Evolutionary conservation across 2,329 filamentous ascomycete genomes (phyloP).

Genomic region (Rutstroemia sp.): DNA sequence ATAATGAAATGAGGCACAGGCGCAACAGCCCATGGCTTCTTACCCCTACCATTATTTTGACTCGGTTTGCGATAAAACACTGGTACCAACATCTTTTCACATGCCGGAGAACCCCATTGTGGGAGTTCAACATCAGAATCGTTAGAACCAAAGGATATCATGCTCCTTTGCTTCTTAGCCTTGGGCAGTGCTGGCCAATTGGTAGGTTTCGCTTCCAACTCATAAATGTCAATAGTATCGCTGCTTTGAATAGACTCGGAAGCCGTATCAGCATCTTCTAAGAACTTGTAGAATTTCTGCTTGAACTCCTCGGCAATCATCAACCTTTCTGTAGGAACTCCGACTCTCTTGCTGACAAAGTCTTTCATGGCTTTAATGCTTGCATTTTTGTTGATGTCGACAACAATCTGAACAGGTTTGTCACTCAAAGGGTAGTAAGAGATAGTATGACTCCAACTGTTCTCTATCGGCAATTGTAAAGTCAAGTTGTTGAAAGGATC

Average conservation of each 20-base stretch:
- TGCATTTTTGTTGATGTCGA: constrained; percentile 74
- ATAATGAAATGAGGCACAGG: constrained; percentile 61
- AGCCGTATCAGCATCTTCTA: constrained; percentile 61
- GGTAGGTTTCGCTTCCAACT: constrained; percentile 71
- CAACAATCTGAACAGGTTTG: constrained; percentile 60
- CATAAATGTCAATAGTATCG: constrained; percentile 64
- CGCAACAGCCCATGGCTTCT: constrained; percentile 28
- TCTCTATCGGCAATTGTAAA: constrained; percentile 80
- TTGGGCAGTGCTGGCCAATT: constrained; percentile 51
- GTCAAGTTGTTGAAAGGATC: constrained; percentile 96
- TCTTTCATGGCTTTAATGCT: constrained; percentile 63
- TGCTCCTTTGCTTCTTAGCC: constrained; percentile 31
- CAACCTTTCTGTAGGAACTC: constrained; percentile 57
- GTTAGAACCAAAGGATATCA: constrained; percentile 40
- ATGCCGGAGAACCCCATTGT: constrained; percentile 51
- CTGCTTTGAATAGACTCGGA: constrained; percentile 61
- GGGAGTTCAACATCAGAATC: constrained; percentile 40
- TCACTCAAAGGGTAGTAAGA: constrained; percentile 73
- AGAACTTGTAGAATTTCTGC: constrained; percentile 78
- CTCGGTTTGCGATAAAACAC: constrained; percentile 54
- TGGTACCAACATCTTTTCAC: constrained; percentile 63
- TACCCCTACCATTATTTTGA: constrained; percentile 16
- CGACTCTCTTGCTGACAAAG: constrained; percentile 60
- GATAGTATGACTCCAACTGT: constrained; percentile 67
- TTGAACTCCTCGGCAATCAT: constrained; percentile 78